Percentiles rank a stretch among this genome's conserved stretches.
Evolutionary conservation across 78 protist genomes (phyloP).

Genomic region (Salpingoeca rosetta): DNA sequence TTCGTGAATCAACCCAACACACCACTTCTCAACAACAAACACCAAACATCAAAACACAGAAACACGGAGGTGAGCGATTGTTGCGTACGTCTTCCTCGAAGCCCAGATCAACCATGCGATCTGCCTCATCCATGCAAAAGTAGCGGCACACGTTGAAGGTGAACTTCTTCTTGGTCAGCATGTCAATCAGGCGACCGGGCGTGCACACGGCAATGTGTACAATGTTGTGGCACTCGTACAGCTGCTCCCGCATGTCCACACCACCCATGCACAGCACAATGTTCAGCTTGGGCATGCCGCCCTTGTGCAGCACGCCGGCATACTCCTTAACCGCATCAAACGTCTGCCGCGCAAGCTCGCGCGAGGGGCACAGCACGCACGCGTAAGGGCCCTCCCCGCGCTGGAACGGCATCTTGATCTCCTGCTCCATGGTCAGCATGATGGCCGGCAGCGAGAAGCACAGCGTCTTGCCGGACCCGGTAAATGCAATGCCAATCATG

Average conservation of each 20-base stretch:
- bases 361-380: conserved; percentile 76
- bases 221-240: conserved; percentile 44
- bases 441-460: conserved; percentile 87
- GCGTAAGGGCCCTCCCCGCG: conserved; percentile 91
- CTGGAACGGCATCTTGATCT: conserved; percentile 51
- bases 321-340: conserved; percentile 47
- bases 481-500: conserved; percentile 95
- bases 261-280: conserved; percentile 61
- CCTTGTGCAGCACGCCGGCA: conserved; percentile 25
- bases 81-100: conserved; percentile 84
- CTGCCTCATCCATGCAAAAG: conserved; percentile 89
- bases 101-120: conserved; percentile 81
- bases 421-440: conserved; percentile 71
- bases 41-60: too few relatives aligned
- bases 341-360: conserved; percentile 91
- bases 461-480: conserved; percentile 95
- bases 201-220: conserved; percentile 77
- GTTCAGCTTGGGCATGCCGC: conserved; percentile 22
- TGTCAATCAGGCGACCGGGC: conserved; percentile 85
- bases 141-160: conserved; percentile 57
- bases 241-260: conserved; percentile 45
- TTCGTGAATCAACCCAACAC: too few relatives aligned
- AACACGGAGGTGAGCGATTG: too few relatives aligned
- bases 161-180: conserved; percentile 59
- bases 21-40: too few relatives aligned